Percentiles rank a stretch among this genome's conserved stretches.
These are phyloP conservation scores for Astrocystis sublimbata DNA, from an alignment of 495 filamentous ascomycete genomes.

Conservation along the genomic window DNA sequence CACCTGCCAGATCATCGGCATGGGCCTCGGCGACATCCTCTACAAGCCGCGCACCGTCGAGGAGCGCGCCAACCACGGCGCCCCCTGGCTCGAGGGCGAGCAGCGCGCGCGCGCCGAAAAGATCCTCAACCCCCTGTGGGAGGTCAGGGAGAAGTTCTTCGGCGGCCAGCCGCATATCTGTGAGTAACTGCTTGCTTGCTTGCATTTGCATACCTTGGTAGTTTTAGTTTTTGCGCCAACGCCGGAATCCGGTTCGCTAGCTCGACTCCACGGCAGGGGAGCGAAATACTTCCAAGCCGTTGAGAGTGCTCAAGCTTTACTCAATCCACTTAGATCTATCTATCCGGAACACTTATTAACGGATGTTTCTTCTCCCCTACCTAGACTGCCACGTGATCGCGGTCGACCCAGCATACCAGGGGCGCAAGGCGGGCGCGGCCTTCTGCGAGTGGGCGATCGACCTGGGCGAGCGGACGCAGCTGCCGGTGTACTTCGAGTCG, in stretches of 20 bases:
- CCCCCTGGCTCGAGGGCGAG: conserved; percentile 33
- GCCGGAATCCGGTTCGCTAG: neutral
- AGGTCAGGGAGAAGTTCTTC: conserved; percentile 32
- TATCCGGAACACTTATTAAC: neutral
- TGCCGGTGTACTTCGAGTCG: conserved; percentile 42
- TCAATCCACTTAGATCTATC: too few relatives aligned
- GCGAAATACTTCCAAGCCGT: too few relatives aligned
- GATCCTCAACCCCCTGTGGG: conserved; percentile 32
- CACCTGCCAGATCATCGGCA: conserved; percentile 35
- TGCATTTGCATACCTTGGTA: too few relatives aligned
- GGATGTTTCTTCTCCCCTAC: neutral
- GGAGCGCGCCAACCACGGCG: conserved; percentile 33
- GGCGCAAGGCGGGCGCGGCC: conserved; percentile 40
- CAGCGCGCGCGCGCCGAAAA: conserved; percentile 31
- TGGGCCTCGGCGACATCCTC: conserved; percentile 33
- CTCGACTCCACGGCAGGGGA: too few relatives aligned
- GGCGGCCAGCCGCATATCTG: conserved; percentile 31
- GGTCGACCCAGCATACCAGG: conserved; percentile 38
- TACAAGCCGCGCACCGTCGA: conserved; percentile 23
- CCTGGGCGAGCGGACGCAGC: conserved; percentile 37
- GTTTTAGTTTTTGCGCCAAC: neutral
- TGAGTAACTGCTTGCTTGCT: too few relatives aligned
- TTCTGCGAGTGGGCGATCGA: conserved; percentile 47
- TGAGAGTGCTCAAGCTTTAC: too few relatives aligned
- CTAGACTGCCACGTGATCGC: conserved; percentile 36